Percentiles rank a stretch among this genome's conserved stretches.
These are phyloP conservation scores for Phylloporus rhodoxanthus DNA, from an alignment of 768 basidiomycete genomes.

Conservation along the genomic window DNA sequence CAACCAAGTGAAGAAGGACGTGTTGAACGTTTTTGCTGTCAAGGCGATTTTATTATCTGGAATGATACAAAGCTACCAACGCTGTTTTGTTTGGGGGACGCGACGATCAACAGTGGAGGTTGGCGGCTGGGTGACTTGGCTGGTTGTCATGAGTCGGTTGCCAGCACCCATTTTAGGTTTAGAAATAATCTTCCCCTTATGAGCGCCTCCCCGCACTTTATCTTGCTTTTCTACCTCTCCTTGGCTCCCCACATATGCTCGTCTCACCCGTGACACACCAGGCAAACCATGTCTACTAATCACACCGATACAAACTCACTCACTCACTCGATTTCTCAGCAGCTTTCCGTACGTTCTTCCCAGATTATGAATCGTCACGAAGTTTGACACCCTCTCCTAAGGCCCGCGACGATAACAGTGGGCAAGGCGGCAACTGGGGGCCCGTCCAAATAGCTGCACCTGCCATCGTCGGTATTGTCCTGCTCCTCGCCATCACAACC, in stretches of 20 bases:
- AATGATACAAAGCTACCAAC: not conserved
- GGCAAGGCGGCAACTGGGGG: constrained; percentile 12
- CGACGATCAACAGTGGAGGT: not conserved
- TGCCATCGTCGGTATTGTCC: constrained; percentile 28
- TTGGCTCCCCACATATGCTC: constrained; percentile 17
- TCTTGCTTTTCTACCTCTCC: constrained; percentile 3
- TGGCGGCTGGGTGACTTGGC: not conserved
- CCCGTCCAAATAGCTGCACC: constrained; percentile 32
- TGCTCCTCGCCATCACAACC: constrained; percentile 20
- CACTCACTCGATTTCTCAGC: constrained; percentile 12
- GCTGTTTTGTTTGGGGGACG: not conserved
- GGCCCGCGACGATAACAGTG: constrained; percentile 11
- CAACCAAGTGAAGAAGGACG: not conserved
- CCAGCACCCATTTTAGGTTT: constrained; percentile 12
- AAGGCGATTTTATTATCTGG: too few relatives aligned
- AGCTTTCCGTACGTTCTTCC: constrained; percentile 16
- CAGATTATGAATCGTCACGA: not conserved
- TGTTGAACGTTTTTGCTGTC: not conserved
- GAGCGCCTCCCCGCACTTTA: constrained; percentile 12
- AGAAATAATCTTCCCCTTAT: constrained; percentile 15
- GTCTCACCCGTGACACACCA: constrained; percentile 6
- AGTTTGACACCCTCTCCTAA: constrained; percentile 4
- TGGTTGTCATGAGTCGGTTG: constrained; percentile 13
- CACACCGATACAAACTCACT: not conserved
- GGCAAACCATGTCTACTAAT: constrained; percentile 2